Base-by-base conservation (phyloP, 2,329 filamentous ascomycete species). In the Teratosphaeria gauchensis region DNA sequence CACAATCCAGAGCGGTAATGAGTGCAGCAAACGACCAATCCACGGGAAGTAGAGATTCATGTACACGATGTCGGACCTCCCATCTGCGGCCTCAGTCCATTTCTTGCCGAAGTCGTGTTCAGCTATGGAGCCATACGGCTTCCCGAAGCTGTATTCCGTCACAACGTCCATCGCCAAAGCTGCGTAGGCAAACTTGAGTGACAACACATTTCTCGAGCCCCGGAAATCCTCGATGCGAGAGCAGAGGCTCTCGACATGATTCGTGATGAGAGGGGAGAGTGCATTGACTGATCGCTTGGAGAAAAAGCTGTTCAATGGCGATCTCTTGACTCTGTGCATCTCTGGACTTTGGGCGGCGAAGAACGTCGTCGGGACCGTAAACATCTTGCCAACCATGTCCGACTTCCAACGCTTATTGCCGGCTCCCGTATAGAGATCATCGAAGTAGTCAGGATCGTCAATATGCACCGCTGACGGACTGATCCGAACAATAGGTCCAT, bases 401-500 rank as follows among this genome's bases (percentile, higher is more conserved):
- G 56, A 42, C 52, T 60, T 61, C 46, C 51, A 53, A 5, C 35
- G 54, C 51, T 57, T 61, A 53, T 32, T 55, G 48, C 56, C 48
- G 5, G 42, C 42, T 19, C 42, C 42, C 5, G 58, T 51, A 30
- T 62, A 58, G 30, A 62, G 24, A 16, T 30, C 38, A n/a, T 62
- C 55, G 51, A 48, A 58, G 48, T 53, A 60, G 7, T 56, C 54
- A 33, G 59, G 59, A 32, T 61, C 57, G 59, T 73, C 73, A 62
- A 76, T 75, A 2, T 74, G 72, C 62, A 81, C 68, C 60, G 80
- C 76, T 53, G 72, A 71, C 0, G 79, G 79, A 0, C 72, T 74
- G 6, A 81, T 71, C 6, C 79, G 77, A 1, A 81, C 77, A 1
- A 72, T 75, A 0, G 75, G 66, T 5, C 52, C 52, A 12, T 53